phyloP scores from a whole-genome alignment of 176 grass and related monocot genomes.

The Oryza meridionalis region DNA sequence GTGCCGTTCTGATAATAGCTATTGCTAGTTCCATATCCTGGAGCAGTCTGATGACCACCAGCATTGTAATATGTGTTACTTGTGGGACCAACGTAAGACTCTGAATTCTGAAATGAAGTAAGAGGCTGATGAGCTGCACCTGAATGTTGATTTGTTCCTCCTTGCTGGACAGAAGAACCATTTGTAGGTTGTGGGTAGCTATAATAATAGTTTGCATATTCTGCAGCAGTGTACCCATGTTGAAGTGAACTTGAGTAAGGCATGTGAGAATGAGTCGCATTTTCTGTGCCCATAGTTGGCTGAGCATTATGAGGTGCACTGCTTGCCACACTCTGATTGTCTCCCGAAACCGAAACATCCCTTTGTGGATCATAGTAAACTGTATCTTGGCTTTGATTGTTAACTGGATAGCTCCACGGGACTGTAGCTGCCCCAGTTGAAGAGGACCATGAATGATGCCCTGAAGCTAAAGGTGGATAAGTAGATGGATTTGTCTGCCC shows the following conservation, averaged over 20 bases:
- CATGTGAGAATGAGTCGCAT: slow-evolving; percentile 54
- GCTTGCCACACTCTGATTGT: slow-evolving; percentile 56
- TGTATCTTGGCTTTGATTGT: slow-evolving; percentile 47
- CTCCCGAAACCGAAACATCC: slow-evolving; percentile 56
- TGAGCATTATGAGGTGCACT: slow-evolving; percentile 47
- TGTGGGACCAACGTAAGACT: slow-evolving; percentile 81
- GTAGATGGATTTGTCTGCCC: slow-evolving; percentile 61
- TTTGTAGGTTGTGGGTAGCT: slow-evolving; percentile 58
- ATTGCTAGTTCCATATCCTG: slow-evolving; percentile 75
- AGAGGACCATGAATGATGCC: slow-evolving; percentile 62
- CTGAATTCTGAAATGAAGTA: slow-evolving; percentile 99
- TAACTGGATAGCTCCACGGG: slow-evolving; percentile 58
- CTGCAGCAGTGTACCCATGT: slow-evolving; percentile 61
- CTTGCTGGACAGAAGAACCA: slow-evolving; percentile 70
- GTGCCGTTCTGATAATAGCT: slow-evolving; percentile 78
- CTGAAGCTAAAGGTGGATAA: slow-evolving; percentile 55
- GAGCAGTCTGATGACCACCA: slow-evolving; percentile 81
- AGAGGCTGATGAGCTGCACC: slow-evolving; percentile 99
- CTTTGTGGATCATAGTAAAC: slow-evolving; percentile 84
- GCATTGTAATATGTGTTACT: slow-evolving; percentile 99
- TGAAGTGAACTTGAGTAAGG: slow-evolving; percentile 64
- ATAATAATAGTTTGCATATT: slow-evolving; percentile 75
- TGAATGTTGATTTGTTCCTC: slow-evolving; percentile 88
- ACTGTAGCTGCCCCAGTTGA: slow-evolving; percentile 44
- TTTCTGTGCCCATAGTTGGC: slow-evolving; percentile 33